Percentiles rank a stretch among this genome's conserved stretches.
phyloP scores from a whole-genome alignment of 305 asterid species.

The Petunia hybrid region DNA sequence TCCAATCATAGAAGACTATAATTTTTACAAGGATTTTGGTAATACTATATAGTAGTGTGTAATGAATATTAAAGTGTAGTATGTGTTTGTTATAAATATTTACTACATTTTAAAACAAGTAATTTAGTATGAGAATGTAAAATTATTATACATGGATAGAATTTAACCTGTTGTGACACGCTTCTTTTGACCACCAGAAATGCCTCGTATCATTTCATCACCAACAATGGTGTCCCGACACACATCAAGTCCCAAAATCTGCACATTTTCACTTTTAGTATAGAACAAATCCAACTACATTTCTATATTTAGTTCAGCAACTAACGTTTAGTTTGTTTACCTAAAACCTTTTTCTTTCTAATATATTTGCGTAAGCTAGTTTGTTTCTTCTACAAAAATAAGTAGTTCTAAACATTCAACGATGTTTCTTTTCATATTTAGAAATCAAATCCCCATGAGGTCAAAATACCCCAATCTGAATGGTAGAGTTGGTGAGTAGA shows the following conservation, averaged over 20 bases:
- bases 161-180: conserved; percentile 86
- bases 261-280: conserved; percentile 32
- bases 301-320: conserved; percentile 23
- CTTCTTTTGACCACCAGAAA: conserved; percentile 96
- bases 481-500: conserved; percentile 28
- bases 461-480: neutral
- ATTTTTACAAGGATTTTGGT: too few species aligned
- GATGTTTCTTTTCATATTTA: neutral
- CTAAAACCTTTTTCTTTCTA: neutral
- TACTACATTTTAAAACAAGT: neutral
- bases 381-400: neutral
- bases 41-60: too few species aligned
- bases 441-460: neutral
- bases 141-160: neutral
- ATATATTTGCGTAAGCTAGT: neutral
- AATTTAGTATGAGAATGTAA: neutral
- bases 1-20: too few species aligned
- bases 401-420: neutral
- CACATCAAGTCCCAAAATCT: conserved; percentile 90
- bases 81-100: neutral
- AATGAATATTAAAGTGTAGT: too few species aligned
- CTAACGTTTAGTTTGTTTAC: conserved; percentile 24
- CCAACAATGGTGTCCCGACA: conserved; percentile 91
- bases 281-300: neutral
- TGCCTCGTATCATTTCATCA: conserved; percentile 87